Evolutionary conservation across 202 grass and related monocot genomes (phyloP).

Genomic region (Saccharum hybrid): DNA sequence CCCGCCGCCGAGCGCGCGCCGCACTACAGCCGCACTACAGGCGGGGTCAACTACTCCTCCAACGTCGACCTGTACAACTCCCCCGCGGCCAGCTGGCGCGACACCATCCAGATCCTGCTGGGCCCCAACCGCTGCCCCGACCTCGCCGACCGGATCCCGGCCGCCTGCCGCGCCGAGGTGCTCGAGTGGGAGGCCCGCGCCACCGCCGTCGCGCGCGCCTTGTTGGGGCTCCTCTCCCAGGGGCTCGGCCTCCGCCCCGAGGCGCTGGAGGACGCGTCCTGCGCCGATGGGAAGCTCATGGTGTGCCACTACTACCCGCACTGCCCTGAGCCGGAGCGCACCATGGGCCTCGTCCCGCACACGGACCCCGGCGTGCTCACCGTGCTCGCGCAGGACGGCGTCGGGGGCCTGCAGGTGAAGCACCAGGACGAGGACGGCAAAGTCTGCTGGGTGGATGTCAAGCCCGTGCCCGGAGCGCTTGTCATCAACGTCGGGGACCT

Average conservation of each 20-base stretch:
- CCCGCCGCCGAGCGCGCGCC: slow-evolving; percentile 2
- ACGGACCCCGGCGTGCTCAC: slow-evolving; percentile 13
- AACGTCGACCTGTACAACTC: slow-evolving; percentile 31
- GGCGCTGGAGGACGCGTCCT: slow-evolving; percentile 15
- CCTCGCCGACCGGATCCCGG: background rate
- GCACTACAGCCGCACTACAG: background rate
- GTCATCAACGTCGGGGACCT: slow-evolving; percentile 26
- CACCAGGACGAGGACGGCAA: background rate
- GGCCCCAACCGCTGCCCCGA: background rate
- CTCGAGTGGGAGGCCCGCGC: slow-evolving; percentile 14
- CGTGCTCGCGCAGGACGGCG: slow-evolving; percentile 22
- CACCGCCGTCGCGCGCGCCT: background rate
- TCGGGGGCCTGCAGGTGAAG: slow-evolving; percentile 25
- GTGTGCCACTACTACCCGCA: slow-evolving; percentile 35
- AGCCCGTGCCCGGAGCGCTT: slow-evolving; percentile 13
- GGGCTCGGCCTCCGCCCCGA: background rate
- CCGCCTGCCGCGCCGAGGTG: background rate
- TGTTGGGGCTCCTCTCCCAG: slow-evolving; percentile 9
- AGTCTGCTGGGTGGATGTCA: background rate
- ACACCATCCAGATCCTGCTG: slow-evolving; percentile 23
- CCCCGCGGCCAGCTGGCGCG: slow-evolving; percentile 26
- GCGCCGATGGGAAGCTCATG: slow-evolving; percentile 6
- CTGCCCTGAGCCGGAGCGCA: slow-evolving; percentile 2
- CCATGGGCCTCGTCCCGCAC: slow-evolving; percentile 19
- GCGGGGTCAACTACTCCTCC: slow-evolving; percentile 17